phyloP scores from a whole-genome alignment of 2,329 filamentous ascomycete genomes.

The Grosmannia serpens region DNA sequence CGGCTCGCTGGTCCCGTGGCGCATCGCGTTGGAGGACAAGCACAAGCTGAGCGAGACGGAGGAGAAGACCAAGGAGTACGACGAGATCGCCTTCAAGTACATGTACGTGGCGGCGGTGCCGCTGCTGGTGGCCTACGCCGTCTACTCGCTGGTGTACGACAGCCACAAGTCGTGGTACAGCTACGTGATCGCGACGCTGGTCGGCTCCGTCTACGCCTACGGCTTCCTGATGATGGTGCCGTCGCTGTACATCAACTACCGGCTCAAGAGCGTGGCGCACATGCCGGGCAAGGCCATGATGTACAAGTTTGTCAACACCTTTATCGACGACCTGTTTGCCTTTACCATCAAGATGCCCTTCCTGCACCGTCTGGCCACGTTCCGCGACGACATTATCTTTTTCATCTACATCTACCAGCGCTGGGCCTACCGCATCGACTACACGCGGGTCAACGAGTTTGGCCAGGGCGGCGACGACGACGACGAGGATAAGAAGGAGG shows the following conservation, averaged over 20 bases:
- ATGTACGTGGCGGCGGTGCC: slow-evolving; percentile 89
- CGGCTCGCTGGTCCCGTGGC: slow-evolving; percentile 65
- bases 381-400: slow-evolving; percentile 95
- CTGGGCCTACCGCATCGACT: slow-evolving; percentile 86
- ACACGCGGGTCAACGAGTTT: slow-evolving; percentile 90
- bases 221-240: slow-evolving; percentile 99
- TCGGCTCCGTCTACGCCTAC: slow-evolving; percentile 94
- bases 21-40: slow-evolving; percentile 86
- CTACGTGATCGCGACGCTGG: slow-evolving; percentile 87
- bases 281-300: slow-evolving; percentile 96
- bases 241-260: slow-evolving; percentile 96
- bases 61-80: slow-evolving; percentile 96
- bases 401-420: slow-evolving; percentile 95
- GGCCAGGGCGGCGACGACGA: slow-evolving; percentile 96
- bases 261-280: slow-evolving; percentile 87
- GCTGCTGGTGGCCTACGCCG: slow-evolving; percentile 76
- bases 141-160: slow-evolving; percentile 86
- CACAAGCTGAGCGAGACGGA: slow-evolving; percentile 91
- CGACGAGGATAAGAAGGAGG: slow-evolving; percentile 26
- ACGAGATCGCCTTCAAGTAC: slow-evolving; percentile 95
- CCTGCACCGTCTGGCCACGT: slow-evolving; percentile 79
- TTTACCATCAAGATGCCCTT: slow-evolving; percentile 99
- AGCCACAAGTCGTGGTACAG: slow-evolving; percentile 97
- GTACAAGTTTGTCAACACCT: slow-evolving; percentile 97
- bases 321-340: slow-evolving; percentile 96